These are phyloP conservation scores for Cladosporium sp. DNA, from an alignment of 2,329 filamentous ascomycete species.

Conservation along the genomic window DNA sequence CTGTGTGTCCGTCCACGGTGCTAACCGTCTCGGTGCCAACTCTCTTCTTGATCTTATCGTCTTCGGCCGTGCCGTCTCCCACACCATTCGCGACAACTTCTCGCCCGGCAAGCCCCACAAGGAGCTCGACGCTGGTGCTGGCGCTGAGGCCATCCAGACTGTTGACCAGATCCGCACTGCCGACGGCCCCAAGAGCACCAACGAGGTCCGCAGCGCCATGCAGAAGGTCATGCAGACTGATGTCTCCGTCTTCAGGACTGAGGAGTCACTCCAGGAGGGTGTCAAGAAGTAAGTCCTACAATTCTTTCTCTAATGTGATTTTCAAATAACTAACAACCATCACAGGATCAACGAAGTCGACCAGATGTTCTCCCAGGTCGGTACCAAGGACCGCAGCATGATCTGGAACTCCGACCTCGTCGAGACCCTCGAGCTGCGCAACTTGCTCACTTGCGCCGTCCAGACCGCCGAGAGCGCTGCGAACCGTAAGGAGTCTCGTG, in stretches of 20 bases:
- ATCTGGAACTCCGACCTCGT: slow-evolving; percentile 99
- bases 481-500: slow-evolving; percentile 94
- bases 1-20: slow-evolving; percentile 96
- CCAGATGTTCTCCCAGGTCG: slow-evolving; percentile 74
- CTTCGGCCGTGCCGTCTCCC: slow-evolving; percentile 94
- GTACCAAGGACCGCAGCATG: slow-evolving; percentile 98
- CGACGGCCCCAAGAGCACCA: slow-evolving; percentile 80
- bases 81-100: slow-evolving; percentile 95
- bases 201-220: slow-evolving; percentile 87
- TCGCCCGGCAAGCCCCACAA: slow-evolving; percentile 77
- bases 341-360: slow-evolving; percentile 76
- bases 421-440: slow-evolving; percentile 92
- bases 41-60: slow-evolving; percentile 96
- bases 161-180: slow-evolving; percentile 85
- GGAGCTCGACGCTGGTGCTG: slow-evolving; percentile 79
- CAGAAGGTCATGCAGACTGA: slow-evolving; percentile 98
- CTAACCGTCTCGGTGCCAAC: slow-evolving; percentile 97
- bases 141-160: slow-evolving; percentile 79
- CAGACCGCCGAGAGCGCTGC: slow-evolving; percentile 91
- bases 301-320: neutral
- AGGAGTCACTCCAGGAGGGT: slow-evolving; percentile 91
- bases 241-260: slow-evolving; percentile 93
- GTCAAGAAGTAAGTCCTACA: slow-evolving; percentile 61
- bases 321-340: slow-evolving; percentile 22
- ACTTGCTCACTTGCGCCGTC: slow-evolving; percentile 90